Base-by-base conservation (phyloP, 495 filamentous ascomycete species). In the Elasticomyces elasticus region DNA sequence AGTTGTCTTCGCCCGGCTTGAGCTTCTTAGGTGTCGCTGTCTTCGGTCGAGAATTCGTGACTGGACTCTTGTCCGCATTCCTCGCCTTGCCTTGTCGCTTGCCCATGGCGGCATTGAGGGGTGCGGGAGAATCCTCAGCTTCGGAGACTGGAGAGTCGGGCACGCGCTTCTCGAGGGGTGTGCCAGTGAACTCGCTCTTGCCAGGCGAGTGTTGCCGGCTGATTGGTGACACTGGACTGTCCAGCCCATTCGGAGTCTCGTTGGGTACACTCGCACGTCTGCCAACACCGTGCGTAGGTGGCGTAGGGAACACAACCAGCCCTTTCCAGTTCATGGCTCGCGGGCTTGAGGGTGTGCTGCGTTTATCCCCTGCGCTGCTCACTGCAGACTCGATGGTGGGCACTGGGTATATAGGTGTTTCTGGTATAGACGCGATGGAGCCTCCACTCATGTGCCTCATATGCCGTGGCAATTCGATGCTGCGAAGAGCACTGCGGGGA, bases 1-100 rank as follows among this genome's bases (percentile, higher is more conserved):
- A 74, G 33, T 85, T 79, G 53, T 85, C 82, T 35, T 84, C 80
- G 53, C 54, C 50, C 1, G 50, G 58, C 35, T 50, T 56, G 12
- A 51, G 30, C n/a, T n/a, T n/a, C n/a, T n/a, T n/a, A 2, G 56
- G 56, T 7, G 26, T 19, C 10, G 38, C 31, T 1, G 54, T 6
- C 20, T 49, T 55, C 45, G 6, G 17, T n/a, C 12, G 19, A n/a
- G 20, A 12, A 4, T 43, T 15, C 17, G 12, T 33, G 41, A 9
- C 41, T 2, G 2, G 15, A 10, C 6, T 10, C 17, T 2, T 27
- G n/a, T 6, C 1, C 6, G n/a, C 4, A 10, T 13, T 9, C 31
- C 27, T 15, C 28, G 9, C 15, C 33, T 47, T 48, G 1, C 30
- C n/a, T 20, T 40, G 58, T 10, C 63, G 65, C 48, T 69, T 69